Conservation (phyloP, 2,329 filamentous ascomycete genomes). For the Biscogniauxia sp. region DNA sequence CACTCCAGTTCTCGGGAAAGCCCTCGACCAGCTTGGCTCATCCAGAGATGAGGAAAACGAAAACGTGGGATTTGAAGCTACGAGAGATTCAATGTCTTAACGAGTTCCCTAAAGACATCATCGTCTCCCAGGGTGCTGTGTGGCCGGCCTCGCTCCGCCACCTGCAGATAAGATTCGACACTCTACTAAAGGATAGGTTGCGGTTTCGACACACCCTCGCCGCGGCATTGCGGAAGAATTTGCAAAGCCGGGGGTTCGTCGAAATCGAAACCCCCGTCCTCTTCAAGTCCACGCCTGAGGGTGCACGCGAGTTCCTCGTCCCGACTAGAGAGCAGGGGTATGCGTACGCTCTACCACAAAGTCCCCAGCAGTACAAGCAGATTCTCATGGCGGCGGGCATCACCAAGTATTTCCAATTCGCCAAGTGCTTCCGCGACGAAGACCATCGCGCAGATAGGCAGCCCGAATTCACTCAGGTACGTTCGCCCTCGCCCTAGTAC, state of each 20-base stretch:
- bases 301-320: slow-evolving; percentile 90
- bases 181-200: slow-evolving; percentile 64
- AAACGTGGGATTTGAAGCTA: slow-evolving; percentile 57
- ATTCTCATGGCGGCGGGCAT: slow-evolving; percentile 92
- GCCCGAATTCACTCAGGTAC: slow-evolving; percentile 90
- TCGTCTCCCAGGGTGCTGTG: slow-evolving; percentile 70
- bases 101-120: slow-evolving; percentile 69
- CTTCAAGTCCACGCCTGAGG: slow-evolving; percentile 97
- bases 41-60: not conserved
- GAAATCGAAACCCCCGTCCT: slow-evolving; percentile 91
- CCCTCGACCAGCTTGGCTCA: not conserved
- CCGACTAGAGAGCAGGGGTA: slow-evolving; percentile 73
- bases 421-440: slow-evolving; percentile 92
- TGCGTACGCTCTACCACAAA: slow-evolving; percentile 91
- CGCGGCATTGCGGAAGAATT: slow-evolving; percentile 30
- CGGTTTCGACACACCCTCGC: slow-evolving; percentile 63
- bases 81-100: slow-evolving; percentile 67
- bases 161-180: slow-evolving; percentile 77
- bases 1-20: slow-evolving; percentile 15
- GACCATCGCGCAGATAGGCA: slow-evolving; percentile 89
- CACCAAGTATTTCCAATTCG: slow-evolving; percentile 83
- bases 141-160: slow-evolving; percentile 77
- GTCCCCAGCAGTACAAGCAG: slow-evolving; percentile 98
- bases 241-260: slow-evolving; percentile 51
- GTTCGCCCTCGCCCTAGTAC: slow-evolving; percentile 10